Evolutionary conservation across 306 rosid genomes (phyloP), one percentile per base, ranked within the genome.

Genomic region (Medicago ruthenica): DNA sequence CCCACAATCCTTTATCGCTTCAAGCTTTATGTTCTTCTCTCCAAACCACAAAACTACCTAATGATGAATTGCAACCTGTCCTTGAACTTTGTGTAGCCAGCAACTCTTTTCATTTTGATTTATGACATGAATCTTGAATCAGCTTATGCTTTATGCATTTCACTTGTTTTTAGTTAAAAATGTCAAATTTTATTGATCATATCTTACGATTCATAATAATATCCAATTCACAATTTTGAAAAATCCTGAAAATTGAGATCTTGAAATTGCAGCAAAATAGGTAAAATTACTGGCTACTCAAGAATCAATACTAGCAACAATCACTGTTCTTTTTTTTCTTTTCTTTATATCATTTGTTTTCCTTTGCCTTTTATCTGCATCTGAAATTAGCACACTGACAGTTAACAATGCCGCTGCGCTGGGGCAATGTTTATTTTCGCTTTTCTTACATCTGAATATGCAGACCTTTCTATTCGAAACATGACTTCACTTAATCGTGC

Each of bases 341-440:
- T 62, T 37, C 73, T 45, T 63, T 14, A 24, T 59, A 37, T 51
- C n/a, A 39, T 77, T 61, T 73, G 57, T 53, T 47, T 59, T 53
- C n/a, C 7, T 1, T 13, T 67, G 61, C 54, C 72, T 53, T 70
- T 73, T 44, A 54, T 84, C 51, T 73, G 76, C 58, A 72, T 17
- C 7, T 34, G 54, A n/a, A 53, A 37, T 10, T 1, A 17, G 69
- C 53, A 50, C 31, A 9, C 17, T 7, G 77, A 34, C 62, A 64
- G 53, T 61, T 11, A 73, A 73, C 36, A 64, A 48, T 59, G 70
- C 71, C 40, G 2, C 12, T 7, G 17, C 0, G 37, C 37, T 4
- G 20, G 64, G 78, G 61, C 40, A 24, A 64, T 51, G 41, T 67
- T 47, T 40, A 18, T 55, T 53, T 54, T 21, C 18, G 34, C 51